These are phyloP conservation scores for Dissoconium aciculare DNA, from an alignment of 2,329 filamentous ascomycete genomes.

Conservation along the genomic window DNA sequence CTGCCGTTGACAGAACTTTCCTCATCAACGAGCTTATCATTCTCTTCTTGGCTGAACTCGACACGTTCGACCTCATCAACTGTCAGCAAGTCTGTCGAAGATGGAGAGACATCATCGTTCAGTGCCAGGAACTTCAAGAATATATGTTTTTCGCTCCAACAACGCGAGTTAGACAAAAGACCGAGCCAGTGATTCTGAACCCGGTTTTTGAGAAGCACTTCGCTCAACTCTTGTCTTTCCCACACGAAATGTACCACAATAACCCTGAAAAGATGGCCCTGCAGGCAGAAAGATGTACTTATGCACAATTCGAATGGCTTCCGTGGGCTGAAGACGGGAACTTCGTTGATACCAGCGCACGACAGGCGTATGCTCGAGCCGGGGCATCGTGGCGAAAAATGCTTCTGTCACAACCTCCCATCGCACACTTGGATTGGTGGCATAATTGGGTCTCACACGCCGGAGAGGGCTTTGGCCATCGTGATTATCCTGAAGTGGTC, in stretches of 20 bases:
- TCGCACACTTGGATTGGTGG: constrained; percentile 7
- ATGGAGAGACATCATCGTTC: constrained; percentile 5
- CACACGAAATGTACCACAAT: neutral
- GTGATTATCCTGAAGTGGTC: no score
- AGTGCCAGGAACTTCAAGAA: constrained; percentile 4
- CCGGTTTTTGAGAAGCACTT: constrained; percentile 4
- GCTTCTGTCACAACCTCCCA: constrained; percentile 7
- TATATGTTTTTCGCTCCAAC: constrained; percentile 3
- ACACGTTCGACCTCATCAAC: constrained; percentile 4
- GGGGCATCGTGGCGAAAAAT: constrained; percentile 10
- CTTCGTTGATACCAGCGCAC: constrained; percentile 1
- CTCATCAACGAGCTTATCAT: constrained; percentile 6
- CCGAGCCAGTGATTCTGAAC: constrained; percentile 3
- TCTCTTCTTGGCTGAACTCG: constrained; percentile 6
- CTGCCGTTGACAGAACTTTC: no score
- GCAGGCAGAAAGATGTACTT: neutral
- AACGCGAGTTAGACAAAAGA: neutral
- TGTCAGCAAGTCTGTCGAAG: constrained; percentile 7
- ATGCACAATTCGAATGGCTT: constrained; percentile 1
- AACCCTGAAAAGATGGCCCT: neutral
- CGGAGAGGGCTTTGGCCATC: no score
- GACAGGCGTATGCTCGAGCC: constrained; percentile 5
- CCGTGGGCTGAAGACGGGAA: constrained; percentile 6
- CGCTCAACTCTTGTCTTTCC: constrained; percentile 2
- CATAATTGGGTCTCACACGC: constrained; percentile 9